Evolutionary conservation across 1,139 yeast genomes (phyloP), one percentile per base, ranked within the genome.

Genomic region (Sugiyamaella neomexicana): DNA sequence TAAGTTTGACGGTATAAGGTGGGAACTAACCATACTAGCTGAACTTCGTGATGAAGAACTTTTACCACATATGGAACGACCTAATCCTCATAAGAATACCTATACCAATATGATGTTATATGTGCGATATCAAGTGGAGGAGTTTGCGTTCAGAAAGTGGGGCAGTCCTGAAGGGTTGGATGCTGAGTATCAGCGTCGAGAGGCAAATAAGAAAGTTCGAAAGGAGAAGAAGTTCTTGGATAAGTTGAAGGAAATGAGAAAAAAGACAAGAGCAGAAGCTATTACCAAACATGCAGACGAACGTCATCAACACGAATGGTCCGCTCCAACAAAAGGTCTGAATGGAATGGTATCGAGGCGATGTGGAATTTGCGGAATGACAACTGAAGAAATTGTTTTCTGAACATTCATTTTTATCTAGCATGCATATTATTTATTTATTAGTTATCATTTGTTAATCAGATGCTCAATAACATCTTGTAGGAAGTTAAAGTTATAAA

Each of bases 81-180:
- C 97, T 6, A 95, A 95, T 65, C 99, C 99, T 0, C 97, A 93
- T 71, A 90, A 95, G 46, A 82, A 83, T 2, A 85, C 88, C 0
- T 95, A 83, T 71, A 86, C 91, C 51, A 79, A 95, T 65, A 95
- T 95, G 99, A 96, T 90, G 77, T 75, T 95, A 53, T 95, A 85
- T 69, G 72, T 93, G 48, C 75, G 99, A 56, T 87, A 83, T 64
- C 98, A 95, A 65, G 91, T 93, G 13, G 99, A 95, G 68, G 89
- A 85, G 64, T 88, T 80, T 72, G 96, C 99, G 0, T 88, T 85
- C 74, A 85, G 86, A 67, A 93, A 93, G 71, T 95, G 99, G 99
- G 96, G 95, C 1, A 86, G 95, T 0, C 80, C 86, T 3, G 96
- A 90, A 50, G 89, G 86, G 0, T 72, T 95, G 40, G 99, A 95